phyloP scores from a whole-genome alignment of 1,139 yeast species.

The Saccharomyces hybrid region DNA sequence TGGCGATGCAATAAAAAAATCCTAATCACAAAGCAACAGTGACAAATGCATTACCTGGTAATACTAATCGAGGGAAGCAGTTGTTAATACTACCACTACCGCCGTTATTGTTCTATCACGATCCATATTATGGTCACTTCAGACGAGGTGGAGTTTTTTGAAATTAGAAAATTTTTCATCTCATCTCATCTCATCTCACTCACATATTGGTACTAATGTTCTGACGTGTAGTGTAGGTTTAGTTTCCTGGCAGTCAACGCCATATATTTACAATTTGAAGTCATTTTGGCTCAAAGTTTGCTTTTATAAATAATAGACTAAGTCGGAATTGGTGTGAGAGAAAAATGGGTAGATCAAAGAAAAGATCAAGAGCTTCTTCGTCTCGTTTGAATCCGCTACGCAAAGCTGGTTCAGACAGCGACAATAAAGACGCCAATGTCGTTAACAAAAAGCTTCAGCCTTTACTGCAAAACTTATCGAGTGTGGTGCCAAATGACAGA shows the following conservation, averaged over 20 bases:
- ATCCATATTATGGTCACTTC: neutral
- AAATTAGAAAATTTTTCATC: conserved; percentile 5
- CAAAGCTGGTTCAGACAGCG: conserved; percentile 20
- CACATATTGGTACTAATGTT: neutral
- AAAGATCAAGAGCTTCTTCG: conserved; percentile 54
- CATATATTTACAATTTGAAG: neutral
- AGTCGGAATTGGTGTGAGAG: neutral
- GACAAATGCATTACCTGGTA: neutral
- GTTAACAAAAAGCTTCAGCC: conserved; percentile 58
- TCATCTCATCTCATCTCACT: conserved; percentile 14
- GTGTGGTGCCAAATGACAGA: conserved; percentile 63
- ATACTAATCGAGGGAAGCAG: neutral
- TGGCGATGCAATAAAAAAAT: neutral
- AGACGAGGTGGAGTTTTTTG: neutral
- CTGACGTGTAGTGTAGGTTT: neutral
- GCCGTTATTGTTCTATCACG: neutral
- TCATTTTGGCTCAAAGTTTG: neutral
- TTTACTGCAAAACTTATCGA: conserved; percentile 54
- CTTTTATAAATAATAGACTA: neutral
- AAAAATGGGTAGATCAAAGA: conserved; percentile 68
- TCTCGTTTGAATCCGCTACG: conserved; percentile 46
- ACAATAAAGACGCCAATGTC: conserved; percentile 41
- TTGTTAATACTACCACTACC: neutral
- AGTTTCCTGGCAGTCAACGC: neutral
- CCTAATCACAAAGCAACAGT: neutral